These are phyloP conservation scores for Rubroboletus satanas DNA, from an alignment of 768 basidiomycete genomes.

Conservation along the genomic window DNA sequence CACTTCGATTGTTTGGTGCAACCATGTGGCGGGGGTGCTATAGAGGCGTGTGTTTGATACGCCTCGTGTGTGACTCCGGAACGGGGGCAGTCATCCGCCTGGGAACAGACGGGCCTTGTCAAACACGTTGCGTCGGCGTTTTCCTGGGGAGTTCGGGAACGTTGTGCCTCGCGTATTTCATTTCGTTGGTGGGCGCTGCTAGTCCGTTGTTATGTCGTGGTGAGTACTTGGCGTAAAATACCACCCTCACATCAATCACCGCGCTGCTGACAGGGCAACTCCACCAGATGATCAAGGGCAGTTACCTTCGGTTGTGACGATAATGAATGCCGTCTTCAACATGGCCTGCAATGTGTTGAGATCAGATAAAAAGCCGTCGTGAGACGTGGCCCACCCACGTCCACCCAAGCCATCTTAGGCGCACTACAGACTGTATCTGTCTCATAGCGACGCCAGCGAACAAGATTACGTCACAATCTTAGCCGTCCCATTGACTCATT, in stretches of 20 bases:
- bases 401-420: neutral
- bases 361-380: conserved; percentile 20
- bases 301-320: neutral
- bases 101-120: conserved; percentile 5
- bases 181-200: conserved; percentile 8
- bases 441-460: neutral
- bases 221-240: conserved; percentile 7
- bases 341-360: neutral
- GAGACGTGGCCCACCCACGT: neutral
- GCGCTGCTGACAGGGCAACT: conserved; percentile 11
- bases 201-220: conserved; percentile 2
- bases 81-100: conserved; percentile 4
- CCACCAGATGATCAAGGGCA: neutral
- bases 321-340: conserved; percentile 11
- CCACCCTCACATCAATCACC: conserved; percentile 11
- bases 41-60: conserved; percentile 16
- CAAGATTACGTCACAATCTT: conserved; percentile 10
- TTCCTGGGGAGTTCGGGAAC: neutral
- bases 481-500: neutral
- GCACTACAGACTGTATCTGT: neutral
- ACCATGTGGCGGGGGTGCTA: conserved; percentile 28
- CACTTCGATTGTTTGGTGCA: conserved; percentile 21
- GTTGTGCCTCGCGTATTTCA: conserved; percentile 22
- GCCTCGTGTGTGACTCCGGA: conserved; percentile 19
- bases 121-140: conserved; percentile 25